phyloP scores from a whole-genome alignment of 202 grass and related monocot genomes.

The Schoenoplectus tabernaemontani region DNA sequence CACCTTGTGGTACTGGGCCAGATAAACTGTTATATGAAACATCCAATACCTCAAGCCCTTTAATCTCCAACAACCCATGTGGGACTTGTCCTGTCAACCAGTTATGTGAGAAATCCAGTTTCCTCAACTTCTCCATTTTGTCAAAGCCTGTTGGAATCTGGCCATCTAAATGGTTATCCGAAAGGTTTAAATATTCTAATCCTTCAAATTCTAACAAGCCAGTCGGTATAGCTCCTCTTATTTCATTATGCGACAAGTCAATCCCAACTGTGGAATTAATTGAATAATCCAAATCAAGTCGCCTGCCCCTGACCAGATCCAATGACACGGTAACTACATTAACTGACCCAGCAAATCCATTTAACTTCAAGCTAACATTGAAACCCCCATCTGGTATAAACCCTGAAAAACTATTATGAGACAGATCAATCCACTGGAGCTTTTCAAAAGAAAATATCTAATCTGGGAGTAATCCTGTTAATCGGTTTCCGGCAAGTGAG shows the following conservation, averaged over 20 bases:
- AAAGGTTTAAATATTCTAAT: slow-evolving; percentile 88
- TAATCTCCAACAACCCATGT: slow-evolving; percentile 50
- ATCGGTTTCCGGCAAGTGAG: slow-evolving; percentile 46
- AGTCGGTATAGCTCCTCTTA: slow-evolving; percentile 62
- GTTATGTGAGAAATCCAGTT: slow-evolving; percentile 80
- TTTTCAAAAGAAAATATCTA: slow-evolving; percentile 58
- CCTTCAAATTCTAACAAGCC: slow-evolving; percentile 63
- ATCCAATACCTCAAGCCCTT: slow-evolving; percentile 58
- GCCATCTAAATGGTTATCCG: slow-evolving; percentile 57
- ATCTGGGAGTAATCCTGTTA: slow-evolving; percentile 49
- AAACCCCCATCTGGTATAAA: slow-evolving; percentile 85
- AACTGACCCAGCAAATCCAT: slow-evolving; percentile 20
- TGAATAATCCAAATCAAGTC: slow-evolving; percentile 54
- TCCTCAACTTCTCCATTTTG: slow-evolving; percentile 48
- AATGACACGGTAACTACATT: slow-evolving; percentile 34
- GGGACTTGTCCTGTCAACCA: slow-evolving; percentile 69
- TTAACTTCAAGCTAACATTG: slow-evolving; percentile 63
- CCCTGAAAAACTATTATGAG: slow-evolving; percentile 68
- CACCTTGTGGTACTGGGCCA: slow-evolving; percentile 53
- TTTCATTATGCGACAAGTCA: slow-evolving; percentile 60
- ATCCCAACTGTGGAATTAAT: slow-evolving; percentile 52
- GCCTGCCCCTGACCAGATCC: slow-evolving; percentile 31
- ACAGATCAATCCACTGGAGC: slow-evolving; percentile 74
- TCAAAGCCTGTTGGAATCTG: slow-evolving; percentile 51
- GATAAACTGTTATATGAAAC: slow-evolving; percentile 86